Evolutionary conservation across 768 basidiomycete genomes (phyloP).

Genomic region (Boletus pseudopeckii): DNA sequence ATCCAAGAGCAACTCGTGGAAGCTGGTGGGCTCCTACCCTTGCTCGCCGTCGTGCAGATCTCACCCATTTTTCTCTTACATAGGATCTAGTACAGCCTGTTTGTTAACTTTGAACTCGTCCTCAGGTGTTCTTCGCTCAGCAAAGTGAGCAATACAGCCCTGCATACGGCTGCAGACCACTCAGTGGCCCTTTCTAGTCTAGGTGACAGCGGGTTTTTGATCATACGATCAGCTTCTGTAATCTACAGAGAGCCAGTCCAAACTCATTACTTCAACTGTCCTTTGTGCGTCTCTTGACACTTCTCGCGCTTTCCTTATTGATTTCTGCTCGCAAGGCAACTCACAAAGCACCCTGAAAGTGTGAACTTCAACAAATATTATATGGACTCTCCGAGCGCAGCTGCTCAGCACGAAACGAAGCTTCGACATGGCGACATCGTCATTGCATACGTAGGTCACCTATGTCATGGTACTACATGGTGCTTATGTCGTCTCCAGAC

Average conservation of each 20-base stretch:
- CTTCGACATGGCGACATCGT: slow-evolving; percentile 53
- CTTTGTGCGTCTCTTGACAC: slow-evolving; percentile 22
- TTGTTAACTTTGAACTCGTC: slow-evolving; percentile 70
- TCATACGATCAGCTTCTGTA: slow-evolving; percentile 65
- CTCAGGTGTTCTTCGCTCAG: slow-evolving; percentile 69
- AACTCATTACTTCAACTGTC: slow-evolving; percentile 36
- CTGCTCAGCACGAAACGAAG: slow-evolving; percentile 43
- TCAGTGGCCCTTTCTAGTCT: slow-evolving; percentile 41
- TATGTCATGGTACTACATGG: not conserved
- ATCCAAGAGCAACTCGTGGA: slow-evolving; percentile 60
- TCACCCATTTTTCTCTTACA: not conserved
- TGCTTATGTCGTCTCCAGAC: slow-evolving; percentile 37
- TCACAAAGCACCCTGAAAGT: slow-evolving; percentile 34
- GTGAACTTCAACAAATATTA: slow-evolving; percentile 8
- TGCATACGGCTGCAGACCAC: not conserved
- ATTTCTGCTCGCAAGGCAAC: slow-evolving; percentile 24
- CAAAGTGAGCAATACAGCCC: slow-evolving; percentile 52
- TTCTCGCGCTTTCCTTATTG: not conserved
- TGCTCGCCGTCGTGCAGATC: slow-evolving; percentile 9
- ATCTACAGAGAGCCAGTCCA: slow-evolving; percentile 42
- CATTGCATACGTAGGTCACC: slow-evolving; percentile 42
- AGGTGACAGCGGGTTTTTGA: slow-evolving; percentile 76
- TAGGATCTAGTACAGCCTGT: slow-evolving; percentile 85
- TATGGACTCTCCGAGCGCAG: slow-evolving; percentile 40
- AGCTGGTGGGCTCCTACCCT: slow-evolving; percentile 39